Conservation (phyloP, 176 grass and related monocot genomes). For the Zea luxurians region DNA sequence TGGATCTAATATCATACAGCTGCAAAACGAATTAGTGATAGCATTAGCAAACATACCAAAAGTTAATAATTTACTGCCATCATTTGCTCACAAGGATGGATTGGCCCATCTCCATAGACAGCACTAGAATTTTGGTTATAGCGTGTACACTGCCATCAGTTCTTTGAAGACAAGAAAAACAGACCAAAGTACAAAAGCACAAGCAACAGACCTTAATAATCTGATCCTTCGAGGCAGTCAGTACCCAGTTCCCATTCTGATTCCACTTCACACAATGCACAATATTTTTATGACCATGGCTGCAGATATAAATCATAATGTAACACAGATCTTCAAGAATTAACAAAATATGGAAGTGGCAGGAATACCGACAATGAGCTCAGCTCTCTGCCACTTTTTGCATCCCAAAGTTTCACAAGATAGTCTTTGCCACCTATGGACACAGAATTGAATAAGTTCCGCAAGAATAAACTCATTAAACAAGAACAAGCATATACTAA, state of each 20-base stretch:
- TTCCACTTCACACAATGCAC: conserved; percentile 99
- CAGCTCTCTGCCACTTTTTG: conserved; percentile 80
- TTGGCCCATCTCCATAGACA: not conserved
- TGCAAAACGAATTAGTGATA: conserved; percentile 59
- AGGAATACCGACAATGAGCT: conserved; percentile 74
- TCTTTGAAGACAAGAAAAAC: conserved; percentile 9
- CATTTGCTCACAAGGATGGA: not conserved
- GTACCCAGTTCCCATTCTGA: conserved; percentile 98
- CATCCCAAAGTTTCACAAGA: conserved; percentile 99
- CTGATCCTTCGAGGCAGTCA: conserved; percentile 98
- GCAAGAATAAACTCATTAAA: conserved; percentile 32
- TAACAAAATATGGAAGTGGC: conserved; percentile 36
- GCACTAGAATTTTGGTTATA: conserved; percentile 1
- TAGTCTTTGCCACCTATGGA: conserved; percentile 91
- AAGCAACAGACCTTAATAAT: conserved; percentile 77
- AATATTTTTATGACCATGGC: conserved; percentile 98
- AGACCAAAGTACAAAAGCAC: conserved; percentile 28
- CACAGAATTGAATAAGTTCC: conserved; percentile 37
- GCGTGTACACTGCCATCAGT: not conserved
- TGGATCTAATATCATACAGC: conserved; percentile 99
- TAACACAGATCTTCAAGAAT: conserved; percentile 28
- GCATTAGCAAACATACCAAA: conserved; percentile 13
- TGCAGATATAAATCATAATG: conserved; percentile 49
- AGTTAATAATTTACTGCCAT: conserved; percentile 15
- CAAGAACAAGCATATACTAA: conserved; percentile 38